A percentile compares a stretch with the other conserved stretches of the same genome.
Conservation (phyloP, 169 alveolate species). For the Eimeria maxima region DNA sequence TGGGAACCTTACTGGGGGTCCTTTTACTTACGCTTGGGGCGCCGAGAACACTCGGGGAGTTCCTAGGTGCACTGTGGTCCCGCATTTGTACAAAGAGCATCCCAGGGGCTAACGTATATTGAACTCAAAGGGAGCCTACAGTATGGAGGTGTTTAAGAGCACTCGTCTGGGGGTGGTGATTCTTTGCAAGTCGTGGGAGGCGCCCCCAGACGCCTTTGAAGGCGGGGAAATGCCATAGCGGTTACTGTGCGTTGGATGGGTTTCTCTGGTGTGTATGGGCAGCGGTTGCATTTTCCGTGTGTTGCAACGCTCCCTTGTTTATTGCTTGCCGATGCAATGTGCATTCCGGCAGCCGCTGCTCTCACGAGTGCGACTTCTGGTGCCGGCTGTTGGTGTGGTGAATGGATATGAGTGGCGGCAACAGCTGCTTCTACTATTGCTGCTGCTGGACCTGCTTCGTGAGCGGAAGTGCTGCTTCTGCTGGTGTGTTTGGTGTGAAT, state of each 20-base stretch:
- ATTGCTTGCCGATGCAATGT: not conserved
- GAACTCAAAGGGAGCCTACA: not conserved
- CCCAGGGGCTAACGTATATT: not conserved
- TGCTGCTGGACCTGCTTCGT: conserved; percentile 6
- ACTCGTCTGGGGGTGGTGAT: not conserved
- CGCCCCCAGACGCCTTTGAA: not conserved
- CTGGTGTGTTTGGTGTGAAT: not conserved
- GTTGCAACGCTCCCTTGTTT: not conserved
- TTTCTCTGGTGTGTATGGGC: not conserved
- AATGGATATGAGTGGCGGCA: not conserved
- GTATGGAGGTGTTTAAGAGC: not conserved
- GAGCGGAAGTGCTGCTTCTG: not conserved
- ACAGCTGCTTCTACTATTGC: not conserved
- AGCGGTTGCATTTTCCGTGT: not conserved
- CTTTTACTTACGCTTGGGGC: not conserved
- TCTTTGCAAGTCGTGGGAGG: not conserved
- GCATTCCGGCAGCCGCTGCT: conserved; percentile 3
- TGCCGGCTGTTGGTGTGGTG: not conserved
- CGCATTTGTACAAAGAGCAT: not conserved
- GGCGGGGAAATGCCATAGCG: not conserved
- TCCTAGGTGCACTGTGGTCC: not conserved
- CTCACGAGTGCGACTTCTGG: not conserved
- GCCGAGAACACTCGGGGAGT: conserved; percentile 29
- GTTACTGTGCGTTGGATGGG: too few species aligned
- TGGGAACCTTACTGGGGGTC: not conserved